These are phyloP conservation scores for Cyclotella cryptica DNA, from an alignment of 108 stramenopile genomes.

Conservation along the genomic window DNA sequence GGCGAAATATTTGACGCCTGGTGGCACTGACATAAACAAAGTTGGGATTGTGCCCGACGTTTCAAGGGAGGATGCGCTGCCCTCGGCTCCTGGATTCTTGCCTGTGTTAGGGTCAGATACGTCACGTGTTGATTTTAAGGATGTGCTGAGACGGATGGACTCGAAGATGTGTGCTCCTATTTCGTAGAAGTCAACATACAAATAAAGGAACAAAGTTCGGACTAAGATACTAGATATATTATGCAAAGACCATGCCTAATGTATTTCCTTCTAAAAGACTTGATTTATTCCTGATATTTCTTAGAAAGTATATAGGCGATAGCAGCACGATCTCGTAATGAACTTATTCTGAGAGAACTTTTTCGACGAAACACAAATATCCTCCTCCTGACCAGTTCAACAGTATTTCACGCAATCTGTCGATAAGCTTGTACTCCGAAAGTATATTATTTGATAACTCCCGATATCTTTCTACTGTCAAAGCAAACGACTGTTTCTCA, in stretches of 20 bases:
- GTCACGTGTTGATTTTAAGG: slow-evolving; percentile 73
- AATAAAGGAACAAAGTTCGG: background rate
- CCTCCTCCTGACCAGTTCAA: too few species aligned
- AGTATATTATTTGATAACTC: background rate
- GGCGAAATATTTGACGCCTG: slow-evolving; percentile 92
- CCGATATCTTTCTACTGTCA: background rate
- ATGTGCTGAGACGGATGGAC: slow-evolving; percentile 55
- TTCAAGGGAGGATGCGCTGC: slow-evolving; percentile 48
- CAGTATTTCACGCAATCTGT: too few species aligned
- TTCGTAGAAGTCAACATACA: slow-evolving; percentile 6
- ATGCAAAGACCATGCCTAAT: too few species aligned
- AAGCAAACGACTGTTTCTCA: background rate
- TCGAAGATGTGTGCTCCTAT: slow-evolving; percentile 52
- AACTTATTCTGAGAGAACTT: too few species aligned
- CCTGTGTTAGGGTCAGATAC: slow-evolving; percentile 72
- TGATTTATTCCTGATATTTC: too few species aligned
- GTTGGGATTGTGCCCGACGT: slow-evolving; percentile 82
- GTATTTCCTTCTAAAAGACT: too few species aligned
- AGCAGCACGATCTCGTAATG: too few species aligned
- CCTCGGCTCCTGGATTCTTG: slow-evolving; percentile 59
- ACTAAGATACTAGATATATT: background rate
- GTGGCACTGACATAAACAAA: slow-evolving; percentile 90
- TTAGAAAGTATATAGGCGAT: too few species aligned
- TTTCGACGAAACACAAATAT: too few species aligned
- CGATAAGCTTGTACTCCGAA: background rate